Percentiles rank a stretch among this genome's conserved stretches.
Evolutionary conservation across 345 rosid genomes (phyloP).

Genomic region (Linum usitatissimum): DNA sequence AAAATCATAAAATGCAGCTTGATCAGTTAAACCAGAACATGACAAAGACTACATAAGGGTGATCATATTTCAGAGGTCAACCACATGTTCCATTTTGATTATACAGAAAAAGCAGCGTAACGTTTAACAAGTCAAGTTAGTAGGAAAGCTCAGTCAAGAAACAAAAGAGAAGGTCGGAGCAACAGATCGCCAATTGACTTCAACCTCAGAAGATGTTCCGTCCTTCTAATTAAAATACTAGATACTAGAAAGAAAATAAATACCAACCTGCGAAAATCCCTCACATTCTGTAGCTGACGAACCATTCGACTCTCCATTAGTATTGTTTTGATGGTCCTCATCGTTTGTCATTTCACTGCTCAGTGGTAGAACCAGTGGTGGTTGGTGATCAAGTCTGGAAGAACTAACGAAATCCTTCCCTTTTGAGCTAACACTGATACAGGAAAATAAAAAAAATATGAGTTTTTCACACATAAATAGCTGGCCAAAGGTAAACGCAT

Average conservation of each 20-base stretch:
- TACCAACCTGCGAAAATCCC: constrained; percentile 31
- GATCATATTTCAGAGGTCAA: too few species aligned
- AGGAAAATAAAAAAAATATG: constrained; percentile 1
- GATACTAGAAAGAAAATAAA: neutral
- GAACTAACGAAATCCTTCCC: constrained; percentile 29
- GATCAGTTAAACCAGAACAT: constrained; percentile 2
- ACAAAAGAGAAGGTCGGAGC: neutral
- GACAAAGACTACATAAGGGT: neutral
- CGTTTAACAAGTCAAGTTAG: neutral
- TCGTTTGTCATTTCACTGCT: constrained; percentile 25
- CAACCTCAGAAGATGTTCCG: neutral
- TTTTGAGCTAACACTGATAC: constrained; percentile 26
- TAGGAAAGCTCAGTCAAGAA: neutral
- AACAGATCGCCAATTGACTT: neutral
- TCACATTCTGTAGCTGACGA: constrained; percentile 16
- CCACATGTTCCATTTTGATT: too few species aligned
- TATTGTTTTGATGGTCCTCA: constrained; percentile 18
- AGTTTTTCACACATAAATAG: neutral
- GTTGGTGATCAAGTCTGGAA: constrained; percentile 32
- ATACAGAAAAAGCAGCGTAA: neutral
- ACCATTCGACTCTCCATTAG: constrained; percentile 17
- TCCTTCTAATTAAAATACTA: neutral
- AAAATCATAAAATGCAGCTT: neutral
- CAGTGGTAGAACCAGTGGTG: constrained; percentile 26
- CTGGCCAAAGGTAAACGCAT: neutral